These are phyloP conservation scores for Salix exigua DNA, from an alignment of 345 rosid species.

Conservation along the genomic window DNA sequence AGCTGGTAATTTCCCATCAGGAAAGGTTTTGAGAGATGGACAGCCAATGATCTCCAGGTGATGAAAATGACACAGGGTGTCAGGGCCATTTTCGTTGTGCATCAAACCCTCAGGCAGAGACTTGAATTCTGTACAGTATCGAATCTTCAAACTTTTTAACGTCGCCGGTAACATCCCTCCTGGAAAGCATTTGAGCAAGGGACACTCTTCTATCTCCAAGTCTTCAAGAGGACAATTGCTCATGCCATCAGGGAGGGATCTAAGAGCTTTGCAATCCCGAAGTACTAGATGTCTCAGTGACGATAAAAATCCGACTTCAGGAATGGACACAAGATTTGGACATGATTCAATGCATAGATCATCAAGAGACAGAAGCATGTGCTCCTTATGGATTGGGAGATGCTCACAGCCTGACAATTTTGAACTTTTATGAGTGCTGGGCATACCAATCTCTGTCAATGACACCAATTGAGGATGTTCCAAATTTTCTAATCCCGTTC, in stretches of 20 bases:
- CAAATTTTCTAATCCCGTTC: background rate
- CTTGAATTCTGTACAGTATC: background rate
- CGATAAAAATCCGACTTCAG: background rate
- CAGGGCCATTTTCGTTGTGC: background rate
- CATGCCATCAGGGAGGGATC: slow-evolving; percentile 1
- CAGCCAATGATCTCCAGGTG: slow-evolving; percentile 7
- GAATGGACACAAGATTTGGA: background rate
- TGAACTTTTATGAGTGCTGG: background rate
- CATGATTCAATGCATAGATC: background rate
- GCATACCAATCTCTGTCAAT: background rate
- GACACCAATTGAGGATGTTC: background rate
- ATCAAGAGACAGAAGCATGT: background rate
- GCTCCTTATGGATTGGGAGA: background rate
- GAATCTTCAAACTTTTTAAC: background rate
- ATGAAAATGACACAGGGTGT: background rate
- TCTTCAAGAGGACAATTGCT: slow-evolving; percentile 11
- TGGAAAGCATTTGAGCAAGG: slow-evolving; percentile 3
- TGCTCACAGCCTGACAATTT: background rate
- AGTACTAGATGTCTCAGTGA: slow-evolving; percentile 8
- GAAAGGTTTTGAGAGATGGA: slow-evolving; percentile 19
- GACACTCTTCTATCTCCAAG: slow-evolving; percentile 9
- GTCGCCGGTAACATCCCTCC: background rate
- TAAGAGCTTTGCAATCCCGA: slow-evolving; percentile 3
- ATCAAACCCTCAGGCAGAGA: background rate
- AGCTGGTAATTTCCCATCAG: background rate